Conservation (phyloP, 345 rosid genomes). For the Viola odorata region DNA sequence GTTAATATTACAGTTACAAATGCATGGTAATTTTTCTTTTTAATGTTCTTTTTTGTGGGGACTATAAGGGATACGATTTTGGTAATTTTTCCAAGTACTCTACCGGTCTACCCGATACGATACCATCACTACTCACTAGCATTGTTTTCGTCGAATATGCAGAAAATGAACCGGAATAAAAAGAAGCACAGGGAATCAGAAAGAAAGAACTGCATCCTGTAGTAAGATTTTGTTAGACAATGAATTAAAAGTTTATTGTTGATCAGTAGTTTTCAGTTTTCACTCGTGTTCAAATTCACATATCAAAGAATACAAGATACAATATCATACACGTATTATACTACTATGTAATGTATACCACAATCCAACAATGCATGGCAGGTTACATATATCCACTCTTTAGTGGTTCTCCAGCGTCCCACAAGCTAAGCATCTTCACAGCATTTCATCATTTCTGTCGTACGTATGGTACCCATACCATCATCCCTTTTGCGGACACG, state of each 20-base stretch:
- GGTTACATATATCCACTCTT: conserved; percentile 16
- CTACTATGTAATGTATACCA: conserved; percentile 18
- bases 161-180: too few relatives aligned
- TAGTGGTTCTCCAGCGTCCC: conserved; percentile 9
- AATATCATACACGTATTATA: conserved; percentile 33
- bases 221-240: not conserved
- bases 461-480: conserved; percentile 1
- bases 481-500: conserved; percentile 11
- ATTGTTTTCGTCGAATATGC: too few relatives aligned
- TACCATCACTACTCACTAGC: too few relatives aligned
- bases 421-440: not conserved
- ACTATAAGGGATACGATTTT: too few relatives aligned
- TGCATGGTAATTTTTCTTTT: too few relatives aligned
- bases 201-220: not conserved
- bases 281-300: conserved; percentile 15
- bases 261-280: conserved; percentile 3
- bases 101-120: too few relatives aligned
- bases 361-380: conserved; percentile 22
- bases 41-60: too few relatives aligned
- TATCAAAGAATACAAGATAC: conserved; percentile 32
- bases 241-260: conserved; percentile 12
- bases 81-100: too few relatives aligned
- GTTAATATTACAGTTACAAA: too few relatives aligned
- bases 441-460: conserved; percentile 2
- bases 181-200: too few relatives aligned